Conservation (phyloP, 768 basidiomycete genomes). For the Boletales sp. region DNA sequence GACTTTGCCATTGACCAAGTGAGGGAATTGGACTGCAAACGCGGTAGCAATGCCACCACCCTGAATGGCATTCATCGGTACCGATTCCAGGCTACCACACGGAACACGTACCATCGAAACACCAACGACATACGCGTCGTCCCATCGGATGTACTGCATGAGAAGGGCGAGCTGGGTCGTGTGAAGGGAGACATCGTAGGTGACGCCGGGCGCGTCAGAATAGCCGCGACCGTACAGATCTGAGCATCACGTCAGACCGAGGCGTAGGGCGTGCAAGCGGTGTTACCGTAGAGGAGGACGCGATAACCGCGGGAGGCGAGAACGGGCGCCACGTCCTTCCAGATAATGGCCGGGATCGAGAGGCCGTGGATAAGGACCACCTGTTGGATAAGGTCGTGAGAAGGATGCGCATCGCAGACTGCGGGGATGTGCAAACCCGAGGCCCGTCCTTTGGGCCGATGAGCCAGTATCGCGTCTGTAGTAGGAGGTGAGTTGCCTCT, state of each 20-base stretch:
- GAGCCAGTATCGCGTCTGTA: slow-evolving; percentile 73
- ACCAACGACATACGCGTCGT: slow-evolving; percentile 59
- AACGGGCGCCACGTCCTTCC: slow-evolving; percentile 69
- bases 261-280: background rate
- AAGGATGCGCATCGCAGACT: background rate
- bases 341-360: slow-evolving; percentile 72
- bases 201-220: slow-evolving; percentile 71
- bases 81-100: slow-evolving; percentile 1
- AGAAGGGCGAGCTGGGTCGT: slow-evolving; percentile 79
- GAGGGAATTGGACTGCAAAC: slow-evolving; percentile 68
- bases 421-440: slow-evolving; percentile 42
- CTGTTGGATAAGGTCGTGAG: slow-evolving; percentile 33
- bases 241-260: slow-evolving; percentile 23
- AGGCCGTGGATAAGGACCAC: slow-evolving; percentile 76
- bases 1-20: slow-evolving; percentile 62
- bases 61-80: slow-evolving; percentile 32
- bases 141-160: slow-evolving; percentile 76
- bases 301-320: slow-evolving; percentile 64
- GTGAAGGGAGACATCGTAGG: slow-evolving; percentile 62
- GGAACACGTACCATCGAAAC: slow-evolving; percentile 62
- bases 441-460: slow-evolving; percentile 65
- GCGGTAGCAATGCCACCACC: slow-evolving; percentile 73
- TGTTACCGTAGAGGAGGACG: slow-evolving; percentile 69
- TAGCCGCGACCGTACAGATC: slow-evolving; percentile 84
- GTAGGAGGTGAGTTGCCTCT: slow-evolving; percentile 3